Evolutionary conservation across 2,329 filamentous ascomycete species (phyloP), one percentile per base, ranked within the genome.

Genomic region (Aspergillus clavatus): DNA sequence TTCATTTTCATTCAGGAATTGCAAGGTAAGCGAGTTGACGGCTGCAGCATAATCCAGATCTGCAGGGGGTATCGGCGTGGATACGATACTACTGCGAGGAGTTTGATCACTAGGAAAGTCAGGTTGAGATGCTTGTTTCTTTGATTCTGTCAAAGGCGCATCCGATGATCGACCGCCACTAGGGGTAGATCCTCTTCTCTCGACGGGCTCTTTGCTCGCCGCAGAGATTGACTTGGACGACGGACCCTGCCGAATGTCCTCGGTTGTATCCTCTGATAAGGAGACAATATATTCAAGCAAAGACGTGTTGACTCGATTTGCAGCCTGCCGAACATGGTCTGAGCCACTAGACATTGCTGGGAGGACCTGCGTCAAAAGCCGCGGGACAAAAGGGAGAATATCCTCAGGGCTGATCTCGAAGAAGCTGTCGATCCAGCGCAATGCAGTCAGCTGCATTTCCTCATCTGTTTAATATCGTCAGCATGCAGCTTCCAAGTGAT

Each of bases 351-450:
- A 91, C 79, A 98, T 89, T 22, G 90, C 89, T 12, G 93, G 94
- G 22, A 98, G 78, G 45, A 98, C 86, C 60, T 96, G 88, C 1
- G 89, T 89, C 35, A 98, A 73, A 23, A 98, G 84, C 56, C 89
- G 87, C 18, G 94, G 94, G 0, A 95, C 93, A 65, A 97, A 97
- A 3, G 87, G 87, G 33, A 98, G 77, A 3, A 98, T 94, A 60
- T 98, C 93, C 63, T 96, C 93, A 0, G 93, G 91, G 57, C 90
- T 96, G 37, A 98, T 97, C 52, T 97, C 90, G 56, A 98, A 86
- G 64, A 98, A 96, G 48, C 86, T 87, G 54, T 96, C 89, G 53
- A 98, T 89, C 93, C 93, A 98, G 51, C 89, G 82, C 22, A 98
- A 75, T 3, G 90, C 89, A 42, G 95, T 94, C 29, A 96, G 77